A percentile compares a stretch with the other conserved stretches of the same genome.
Evolutionary conservation across 2,329 filamentous ascomycete species (phyloP).

Genomic region (Paracoccidioides brasiliensis): DNA sequence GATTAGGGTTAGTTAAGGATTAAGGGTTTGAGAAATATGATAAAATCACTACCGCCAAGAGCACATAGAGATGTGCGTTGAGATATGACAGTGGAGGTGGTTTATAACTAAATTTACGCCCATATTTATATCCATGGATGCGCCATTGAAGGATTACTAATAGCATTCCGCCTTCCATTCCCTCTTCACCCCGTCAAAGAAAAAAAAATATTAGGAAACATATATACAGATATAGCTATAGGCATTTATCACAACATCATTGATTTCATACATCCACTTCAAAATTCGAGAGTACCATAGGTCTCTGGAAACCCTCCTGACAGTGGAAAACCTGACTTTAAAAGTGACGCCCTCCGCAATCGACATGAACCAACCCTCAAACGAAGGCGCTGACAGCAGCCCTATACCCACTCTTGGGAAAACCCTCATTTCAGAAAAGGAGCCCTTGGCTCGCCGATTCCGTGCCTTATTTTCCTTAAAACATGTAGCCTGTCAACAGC

Average conservation of each 20-base stretch:
- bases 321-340: neutral
- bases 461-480: conserved; percentile 96
- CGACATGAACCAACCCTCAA: neutral
- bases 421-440: conserved; percentile 65
- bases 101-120: no score
- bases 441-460: conserved; percentile 77
- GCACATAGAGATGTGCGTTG: no score
- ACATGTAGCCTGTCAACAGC: conserved; percentile 62
- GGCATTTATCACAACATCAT: neutral
- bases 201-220: neutral
- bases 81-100: no score
- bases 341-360: neutral
- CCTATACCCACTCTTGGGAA: conserved; percentile 42
- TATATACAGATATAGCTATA: neutral
- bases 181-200: neutral
- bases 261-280: no score
- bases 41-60: no score
- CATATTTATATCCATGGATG: no score
- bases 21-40: no score
- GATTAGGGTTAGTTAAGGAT: no score
- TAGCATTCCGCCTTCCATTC: no score
- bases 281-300: neutral
- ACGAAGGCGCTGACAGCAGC: neutral
- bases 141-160: neutral
- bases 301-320: neutral